Conservation (phyloP, 352 stramenopile species). For the Globisporangium polare region DNA sequence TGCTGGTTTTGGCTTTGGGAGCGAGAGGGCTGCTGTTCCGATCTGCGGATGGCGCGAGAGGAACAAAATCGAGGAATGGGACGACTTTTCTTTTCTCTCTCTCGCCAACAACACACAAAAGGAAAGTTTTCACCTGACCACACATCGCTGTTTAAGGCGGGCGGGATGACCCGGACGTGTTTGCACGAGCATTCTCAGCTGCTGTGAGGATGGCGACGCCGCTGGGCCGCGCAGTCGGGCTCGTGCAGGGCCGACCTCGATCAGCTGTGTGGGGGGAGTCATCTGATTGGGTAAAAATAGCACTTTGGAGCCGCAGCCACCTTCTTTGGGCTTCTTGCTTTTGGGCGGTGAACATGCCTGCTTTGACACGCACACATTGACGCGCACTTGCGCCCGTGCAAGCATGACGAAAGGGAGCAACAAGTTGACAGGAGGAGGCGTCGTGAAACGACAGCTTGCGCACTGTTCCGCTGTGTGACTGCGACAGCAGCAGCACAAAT, state of each 20-base stretch:
- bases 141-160: background rate
- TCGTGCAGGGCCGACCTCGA: conserved; percentile 14
- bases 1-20: background rate
- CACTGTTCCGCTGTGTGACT: background rate
- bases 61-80: conserved; percentile 33
- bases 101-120: conserved; percentile 11
- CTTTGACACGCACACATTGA: too few species aligned
- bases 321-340: background rate
- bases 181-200: background rate
- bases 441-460: background rate
- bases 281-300: conserved; percentile 11
- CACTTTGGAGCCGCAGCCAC: background rate
- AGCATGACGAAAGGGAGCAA: background rate
- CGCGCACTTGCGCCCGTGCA: background rate
- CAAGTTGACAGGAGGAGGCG: background rate
- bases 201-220: background rate
- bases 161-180: conserved; percentile 18
- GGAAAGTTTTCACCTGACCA: background rate
- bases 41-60: conserved; percentile 28
- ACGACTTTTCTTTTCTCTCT: conserved; percentile 13
- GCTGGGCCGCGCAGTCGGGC: conserved; percentile 16
- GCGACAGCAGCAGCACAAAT: background rate
- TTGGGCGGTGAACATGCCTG: too few species aligned
- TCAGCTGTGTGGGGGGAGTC: background rate
- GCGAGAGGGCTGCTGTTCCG: conserved; percentile 20